phyloP scores from a whole-genome alignment of 2,329 filamentous ascomycete genomes.

The Trichoderma semiorbis region DNA sequence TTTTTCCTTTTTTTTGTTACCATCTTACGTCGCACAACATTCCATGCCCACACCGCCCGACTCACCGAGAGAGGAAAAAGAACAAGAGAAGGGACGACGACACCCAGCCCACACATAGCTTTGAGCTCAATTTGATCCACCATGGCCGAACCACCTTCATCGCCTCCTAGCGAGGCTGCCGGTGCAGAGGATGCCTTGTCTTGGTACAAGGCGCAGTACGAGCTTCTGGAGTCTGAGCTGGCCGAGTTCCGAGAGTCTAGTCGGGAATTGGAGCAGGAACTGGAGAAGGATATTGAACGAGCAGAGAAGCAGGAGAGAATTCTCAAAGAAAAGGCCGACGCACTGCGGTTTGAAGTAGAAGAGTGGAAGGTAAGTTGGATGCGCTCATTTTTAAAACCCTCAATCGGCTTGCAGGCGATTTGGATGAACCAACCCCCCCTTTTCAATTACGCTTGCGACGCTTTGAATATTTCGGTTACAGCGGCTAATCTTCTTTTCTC shows the following conservation, averaged over 20 bases:
- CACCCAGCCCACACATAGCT: slow-evolving; percentile 2
- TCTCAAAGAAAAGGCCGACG: slow-evolving; percentile 83
- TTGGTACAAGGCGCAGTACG: slow-evolving; percentile 97
- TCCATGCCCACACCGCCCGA: slow-evolving; percentile 13
- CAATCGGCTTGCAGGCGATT: background rate
- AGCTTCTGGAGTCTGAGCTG: slow-evolving; percentile 84
- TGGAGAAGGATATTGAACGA: slow-evolving; percentile 93
- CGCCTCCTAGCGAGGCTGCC: slow-evolving; percentile 54
- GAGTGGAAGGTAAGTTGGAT: slow-evolving; percentile 86
- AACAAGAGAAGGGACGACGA: slow-evolving; percentile 2
- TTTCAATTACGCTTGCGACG: background rate
- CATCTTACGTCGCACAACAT: background rate
- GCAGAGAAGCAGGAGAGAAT: slow-evolving; percentile 89
- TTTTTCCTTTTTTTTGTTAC: slow-evolving; percentile 1
- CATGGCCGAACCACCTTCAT: slow-evolving; percentile 61
- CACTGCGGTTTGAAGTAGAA: slow-evolving; percentile 81
- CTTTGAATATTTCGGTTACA: background rate
- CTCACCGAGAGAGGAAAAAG: slow-evolving; percentile 10
- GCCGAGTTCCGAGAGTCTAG: slow-evolving; percentile 92
- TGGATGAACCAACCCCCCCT: background rate
- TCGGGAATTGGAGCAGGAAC: slow-evolving; percentile 86
- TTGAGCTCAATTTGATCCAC: slow-evolving; percentile 11
- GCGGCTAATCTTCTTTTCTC: slow-evolving; percentile 16
- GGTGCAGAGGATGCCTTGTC: slow-evolving; percentile 71
- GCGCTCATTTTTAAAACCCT: background rate